These are phyloP conservation scores for Kurtzmaniella cleridarum DNA, from an alignment of 805 yeast species.

Conservation along the genomic window DNA sequence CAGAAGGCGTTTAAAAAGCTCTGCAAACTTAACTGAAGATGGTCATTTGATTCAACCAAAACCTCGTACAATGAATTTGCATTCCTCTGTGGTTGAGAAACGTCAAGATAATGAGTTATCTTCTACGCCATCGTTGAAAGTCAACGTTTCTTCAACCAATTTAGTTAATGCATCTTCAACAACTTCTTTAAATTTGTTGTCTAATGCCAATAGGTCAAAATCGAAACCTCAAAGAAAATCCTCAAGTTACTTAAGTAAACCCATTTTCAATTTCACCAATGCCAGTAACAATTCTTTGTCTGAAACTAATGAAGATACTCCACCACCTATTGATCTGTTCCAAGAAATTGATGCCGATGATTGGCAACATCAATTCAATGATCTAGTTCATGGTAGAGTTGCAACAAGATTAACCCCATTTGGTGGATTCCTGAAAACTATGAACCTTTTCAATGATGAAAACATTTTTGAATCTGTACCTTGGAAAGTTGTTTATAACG, in stretches of 20 bases:
- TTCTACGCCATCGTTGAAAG: slow-evolving; percentile 32
- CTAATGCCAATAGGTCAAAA: too few species aligned
- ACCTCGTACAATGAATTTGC: slow-evolving; percentile 20
- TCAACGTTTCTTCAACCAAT: slow-evolving; percentile 26
- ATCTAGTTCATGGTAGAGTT: slow-evolving; percentile 21
- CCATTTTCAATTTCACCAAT: slow-evolving; percentile 9
- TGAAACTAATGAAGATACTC: slow-evolving; percentile 23
- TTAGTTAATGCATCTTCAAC: slow-evolving; percentile 9
- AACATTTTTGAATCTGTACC: slow-evolving; percentile 55
- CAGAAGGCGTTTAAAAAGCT: too few species aligned
- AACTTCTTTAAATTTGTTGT: neutral
- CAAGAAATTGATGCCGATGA: slow-evolving; percentile 11
- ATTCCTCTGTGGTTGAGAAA: slow-evolving; percentile 28
- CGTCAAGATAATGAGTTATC: slow-evolving; percentile 18
- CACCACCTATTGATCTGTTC: neutral
- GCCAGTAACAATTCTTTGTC: slow-evolving; percentile 25
- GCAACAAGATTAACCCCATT: slow-evolving; percentile 48
- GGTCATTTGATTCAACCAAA: slow-evolving; percentile 42
- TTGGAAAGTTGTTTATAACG: slow-evolving; percentile 67
- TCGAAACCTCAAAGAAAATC: too few species aligned
- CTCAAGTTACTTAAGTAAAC: too few species aligned
- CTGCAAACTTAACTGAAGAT: slow-evolving; percentile 21
- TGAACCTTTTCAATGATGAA: slow-evolving; percentile 31
- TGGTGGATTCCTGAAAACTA: slow-evolving; percentile 66
- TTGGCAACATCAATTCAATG: slow-evolving; percentile 21